Evolutionary conservation across 805 yeast species (phyloP).

Genomic region (Candida odintsovae): DNA sequence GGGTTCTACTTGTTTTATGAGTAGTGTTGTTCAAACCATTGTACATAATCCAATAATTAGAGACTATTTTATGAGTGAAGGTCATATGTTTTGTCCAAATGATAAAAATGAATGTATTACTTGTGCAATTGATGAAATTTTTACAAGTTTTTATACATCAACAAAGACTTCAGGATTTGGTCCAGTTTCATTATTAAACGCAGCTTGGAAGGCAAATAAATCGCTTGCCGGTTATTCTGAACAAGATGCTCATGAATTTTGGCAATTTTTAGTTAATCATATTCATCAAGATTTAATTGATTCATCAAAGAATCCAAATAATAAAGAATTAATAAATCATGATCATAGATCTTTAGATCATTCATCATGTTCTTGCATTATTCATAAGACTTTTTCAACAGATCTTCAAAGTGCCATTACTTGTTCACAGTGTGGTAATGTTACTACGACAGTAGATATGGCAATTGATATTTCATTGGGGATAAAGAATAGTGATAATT

Average conservation of each 20-base stretch:
- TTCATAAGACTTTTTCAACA: conserved; percentile 82
- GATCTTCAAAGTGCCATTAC: conserved; percentile 71
- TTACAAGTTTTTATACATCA: conserved; percentile 67
- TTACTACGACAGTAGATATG: conserved; percentile 69
- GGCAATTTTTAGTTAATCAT: conserved; percentile 87
- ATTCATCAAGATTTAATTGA: conserved; percentile 45
- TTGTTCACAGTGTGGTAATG: conserved; percentile 62
- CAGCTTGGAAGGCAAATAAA: conserved; percentile 82
- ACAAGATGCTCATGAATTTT: conserved; percentile 98
- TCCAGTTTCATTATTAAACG: conserved; percentile 69
- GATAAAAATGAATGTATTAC: conserved; percentile 54
- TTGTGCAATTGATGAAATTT: conserved; percentile 79
- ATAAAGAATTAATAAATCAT: neutral
- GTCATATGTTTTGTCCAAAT: conserved; percentile 53
- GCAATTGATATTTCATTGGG: conserved; percentile 85
- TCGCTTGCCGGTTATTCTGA: conserved; percentile 92
- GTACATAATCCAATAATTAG: conserved; percentile 87
- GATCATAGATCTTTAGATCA: conserved; percentile 8
- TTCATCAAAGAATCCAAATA: conserved; percentile 9
- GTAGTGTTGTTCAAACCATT: conserved; percentile 82
- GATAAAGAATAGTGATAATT: conserved; percentile 38
- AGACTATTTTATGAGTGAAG: conserved; percentile 69
- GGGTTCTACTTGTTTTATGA: conserved; percentile 98
- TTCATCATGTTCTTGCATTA: conserved; percentile 61
- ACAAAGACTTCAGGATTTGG: conserved; percentile 66